phyloP scores from a whole-genome alignment of 2,329 filamentous ascomycete genomes.

The Cadophora sp. region DNA sequence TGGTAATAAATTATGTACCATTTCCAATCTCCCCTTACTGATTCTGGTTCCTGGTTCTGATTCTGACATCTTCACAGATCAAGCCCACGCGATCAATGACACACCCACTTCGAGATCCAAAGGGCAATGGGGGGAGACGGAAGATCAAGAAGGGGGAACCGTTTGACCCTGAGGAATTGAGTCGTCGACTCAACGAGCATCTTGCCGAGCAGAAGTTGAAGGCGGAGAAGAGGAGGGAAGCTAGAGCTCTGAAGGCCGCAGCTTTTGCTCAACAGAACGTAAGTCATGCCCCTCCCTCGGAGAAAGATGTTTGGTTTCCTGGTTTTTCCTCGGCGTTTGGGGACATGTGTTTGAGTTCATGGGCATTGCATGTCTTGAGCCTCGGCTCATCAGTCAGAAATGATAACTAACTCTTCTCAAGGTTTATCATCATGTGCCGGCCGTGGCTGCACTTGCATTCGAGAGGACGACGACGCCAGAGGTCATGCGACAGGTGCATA shows the following conservation, averaged over 20 bases:
- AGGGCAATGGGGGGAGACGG: conserved; percentile 27
- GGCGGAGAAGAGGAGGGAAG: conserved; percentile 39
- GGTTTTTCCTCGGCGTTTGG: not conserved
- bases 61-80: conserved; percentile 31
- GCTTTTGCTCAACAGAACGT: conserved; percentile 29
- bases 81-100: conserved; percentile 41
- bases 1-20: not conserved
- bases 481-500: conserved; percentile 51
- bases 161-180: conserved; percentile 63
- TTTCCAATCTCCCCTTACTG: conserved; percentile 5
- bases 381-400: not conserved
- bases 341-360: not conserved
- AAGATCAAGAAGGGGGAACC: conserved; percentile 45
- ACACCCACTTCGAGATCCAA: conserved; percentile 33
- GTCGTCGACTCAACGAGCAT: conserved; percentile 58
- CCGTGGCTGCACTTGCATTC: conserved; percentile 62
- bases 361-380: not conserved
- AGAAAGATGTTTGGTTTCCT: not conserved
- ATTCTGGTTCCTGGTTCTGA: not conserved
- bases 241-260: conserved; percentile 32
- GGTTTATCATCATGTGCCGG: conserved; percentile 59
- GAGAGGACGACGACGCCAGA: conserved; percentile 58
- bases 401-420: not conserved
- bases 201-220: conserved; percentile 56
- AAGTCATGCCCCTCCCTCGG: not conserved